Base-by-base conservation (phyloP, 1,284 basidiomycete genomes). In the Moniliophthora roreri region DNA sequence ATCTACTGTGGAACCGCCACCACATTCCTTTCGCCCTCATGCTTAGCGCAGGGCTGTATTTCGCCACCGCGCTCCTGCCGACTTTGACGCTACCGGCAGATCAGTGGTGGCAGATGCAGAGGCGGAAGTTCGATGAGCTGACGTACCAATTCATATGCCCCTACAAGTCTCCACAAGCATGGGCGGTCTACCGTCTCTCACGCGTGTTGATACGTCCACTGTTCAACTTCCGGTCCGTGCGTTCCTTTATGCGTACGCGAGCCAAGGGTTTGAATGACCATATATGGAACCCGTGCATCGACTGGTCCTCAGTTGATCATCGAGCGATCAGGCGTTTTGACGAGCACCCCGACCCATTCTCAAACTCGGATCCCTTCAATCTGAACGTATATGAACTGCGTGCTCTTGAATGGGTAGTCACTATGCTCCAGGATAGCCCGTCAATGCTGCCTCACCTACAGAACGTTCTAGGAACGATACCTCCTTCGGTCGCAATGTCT, bases 1-100 rank as follows among this genome's bases (percentile, higher is more conserved):
- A 53, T 6, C 28, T 53, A 4, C 20, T 53, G 13, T 49, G 52
- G 47, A 21, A 9, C 34, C 46, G 26, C 8, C 23, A 53, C 24
- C 37, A 1, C n/a, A 26, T 42, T 28, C 45, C 40, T 4, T 46
- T 46, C 16, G 20, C 13, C 13, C 21, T 24, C 3, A 21, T 4
- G 9, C 32, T 48, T 28, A 40, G 24, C 21, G 38, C 41, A 23
- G 11, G 40, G 1, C 42, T 49, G 28, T 41, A 41, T 26, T 20
- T 53, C 23, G 9, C 15, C 46, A 49, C 50, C 1, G 28, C 44
- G 8, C 16, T 46, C 15, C 1, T 46, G 11, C 44, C 44, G 6
- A 32, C 24, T n/a, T 8, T n/a, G 11, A 28, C 15, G 16, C 13
- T 32, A 10, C 9, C 3, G 11, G 7, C 7, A 6, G 28, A 32